Conservation (phyloP, 2,329 filamentous ascomycete genomes). For the Arthroderma uncinatum region DNA sequence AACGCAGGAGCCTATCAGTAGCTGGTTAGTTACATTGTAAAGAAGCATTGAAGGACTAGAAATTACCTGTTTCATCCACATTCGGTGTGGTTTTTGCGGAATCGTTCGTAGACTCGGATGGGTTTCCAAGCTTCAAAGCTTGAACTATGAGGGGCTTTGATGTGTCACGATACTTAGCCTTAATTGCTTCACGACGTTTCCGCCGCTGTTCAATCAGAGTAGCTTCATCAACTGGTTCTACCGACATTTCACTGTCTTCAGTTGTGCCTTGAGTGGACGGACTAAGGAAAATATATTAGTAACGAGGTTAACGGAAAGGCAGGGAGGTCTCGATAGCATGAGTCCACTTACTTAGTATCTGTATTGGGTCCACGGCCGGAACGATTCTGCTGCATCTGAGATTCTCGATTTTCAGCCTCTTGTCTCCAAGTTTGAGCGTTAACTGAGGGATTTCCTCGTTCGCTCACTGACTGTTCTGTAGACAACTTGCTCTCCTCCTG, state of each 20-base stretch:
- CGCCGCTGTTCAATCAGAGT: slow-evolving; percentile 75
- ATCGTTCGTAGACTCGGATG: slow-evolving; percentile 39
- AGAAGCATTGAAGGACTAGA: slow-evolving; percentile 20
- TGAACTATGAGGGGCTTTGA: slow-evolving; percentile 64
- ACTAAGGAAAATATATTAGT: slow-evolving; percentile 7
- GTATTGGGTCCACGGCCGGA: slow-evolving; percentile 24
- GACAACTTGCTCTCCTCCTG: slow-evolving; percentile 36
- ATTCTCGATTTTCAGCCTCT: slow-evolving; percentile 59
- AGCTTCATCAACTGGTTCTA: slow-evolving; percentile 61
- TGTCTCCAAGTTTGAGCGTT: slow-evolving; percentile 48
- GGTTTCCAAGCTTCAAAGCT: slow-evolving; percentile 55
- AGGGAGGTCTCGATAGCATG: neutral
- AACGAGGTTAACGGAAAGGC: neutral
- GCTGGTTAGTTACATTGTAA: slow-evolving; percentile 24
- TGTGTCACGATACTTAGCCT: slow-evolving; percentile 65
- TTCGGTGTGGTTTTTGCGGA: slow-evolving; percentile 37
- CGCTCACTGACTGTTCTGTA: slow-evolving; percentile 52
- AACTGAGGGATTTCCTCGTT: slow-evolving; percentile 50
- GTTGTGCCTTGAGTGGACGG: slow-evolving; percentile 16
- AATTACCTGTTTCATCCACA: slow-evolving; percentile 29
- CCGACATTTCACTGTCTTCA: slow-evolving; percentile 32
- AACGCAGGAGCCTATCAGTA: slow-evolving; percentile 21
- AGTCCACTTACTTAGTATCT: slow-evolving; percentile 33
- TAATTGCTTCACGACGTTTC: slow-evolving; percentile 70
- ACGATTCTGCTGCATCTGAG: slow-evolving; percentile 44